Evolutionary conservation across 1,139 yeast genomes (phyloP).

Genomic region (Debaryomyces fabryi): DNA sequence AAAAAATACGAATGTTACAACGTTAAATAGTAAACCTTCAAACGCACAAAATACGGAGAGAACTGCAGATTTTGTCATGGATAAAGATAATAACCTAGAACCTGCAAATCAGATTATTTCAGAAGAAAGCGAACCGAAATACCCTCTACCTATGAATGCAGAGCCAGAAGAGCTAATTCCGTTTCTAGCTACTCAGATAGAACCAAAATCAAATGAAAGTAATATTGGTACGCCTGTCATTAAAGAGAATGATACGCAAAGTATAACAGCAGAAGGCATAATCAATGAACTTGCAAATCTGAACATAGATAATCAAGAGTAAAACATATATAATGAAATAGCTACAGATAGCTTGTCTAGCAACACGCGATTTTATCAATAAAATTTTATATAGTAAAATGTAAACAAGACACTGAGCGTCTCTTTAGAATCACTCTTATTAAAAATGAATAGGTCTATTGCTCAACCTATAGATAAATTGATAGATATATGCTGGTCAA

Average conservation of each 20-base stretch:
- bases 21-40: not conserved
- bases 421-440: not conserved
- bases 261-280: not conserved
- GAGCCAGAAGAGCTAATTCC: slow-evolving; percentile 2
- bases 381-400: not conserved
- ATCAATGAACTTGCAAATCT: not conserved
- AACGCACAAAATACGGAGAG: not conserved
- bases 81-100: not conserved
- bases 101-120: not conserved
- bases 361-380: not conserved
- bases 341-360: not conserved
- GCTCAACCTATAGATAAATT: slow-evolving; percentile 19
- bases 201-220: not conserved
- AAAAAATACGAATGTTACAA: not conserved
- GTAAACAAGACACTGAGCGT: slow-evolving; percentile 1
- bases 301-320: not conserved
- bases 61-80: not conserved
- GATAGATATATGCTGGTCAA: slow-evolving; percentile 34
- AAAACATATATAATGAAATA: not conserved
- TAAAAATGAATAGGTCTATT: slow-evolving; percentile 1
- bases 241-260: not conserved
- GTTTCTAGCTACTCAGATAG: not conserved
- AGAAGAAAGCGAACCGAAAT: not conserved
- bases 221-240: not conserved
- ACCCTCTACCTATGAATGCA: not conserved